These are phyloP conservation scores for Apodospora peruviana DNA, from an alignment of 495 filamentous ascomycete species.

Conservation along the genomic window DNA sequence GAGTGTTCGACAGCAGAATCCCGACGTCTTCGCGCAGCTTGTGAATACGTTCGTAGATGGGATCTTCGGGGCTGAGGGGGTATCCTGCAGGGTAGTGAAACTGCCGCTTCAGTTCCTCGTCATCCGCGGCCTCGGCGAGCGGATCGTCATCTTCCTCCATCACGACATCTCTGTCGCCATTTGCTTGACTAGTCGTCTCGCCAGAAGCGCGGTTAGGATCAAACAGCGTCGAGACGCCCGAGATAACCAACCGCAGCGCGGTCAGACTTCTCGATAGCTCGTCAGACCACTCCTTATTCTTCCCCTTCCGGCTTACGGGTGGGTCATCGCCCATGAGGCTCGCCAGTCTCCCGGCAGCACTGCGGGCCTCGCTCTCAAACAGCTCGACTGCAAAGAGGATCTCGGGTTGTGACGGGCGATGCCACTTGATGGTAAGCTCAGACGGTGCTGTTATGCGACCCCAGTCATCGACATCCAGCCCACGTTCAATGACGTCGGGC, in stretches of 20 bases:
- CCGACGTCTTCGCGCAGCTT: conserved; percentile 72
- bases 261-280: conserved; percentile 87
- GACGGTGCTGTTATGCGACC: conserved; percentile 62
- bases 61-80: conserved; percentile 54
- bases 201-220: conserved; percentile 66
- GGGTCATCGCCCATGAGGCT: conserved; percentile 75
- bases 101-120: conserved; percentile 72
- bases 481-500: conserved; percentile 47
- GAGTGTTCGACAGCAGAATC: conserved; percentile 73
- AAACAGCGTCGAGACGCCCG: conserved; percentile 83
- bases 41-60: conserved; percentile 71
- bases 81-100: conserved; percentile 87
- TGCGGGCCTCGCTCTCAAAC: conserved; percentile 71
- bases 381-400: conserved; percentile 83
- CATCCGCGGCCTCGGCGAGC: conserved; percentile 64
- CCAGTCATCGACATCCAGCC: conserved; percentile 67
- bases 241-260: conserved; percentile 76
- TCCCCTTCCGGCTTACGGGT: conserved; percentile 85
- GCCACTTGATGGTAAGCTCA: conserved; percentile 83
- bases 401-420: conserved; percentile 72
- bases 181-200: conserved; percentile 29
- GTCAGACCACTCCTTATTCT: conserved; percentile 97
- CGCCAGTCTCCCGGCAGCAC: conserved; percentile 51
- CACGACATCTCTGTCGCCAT: conserved; percentile 38
- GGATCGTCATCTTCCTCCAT: conserved; percentile 61